Percentiles rank a stretch among this genome's conserved stretches.
Conservation (phyloP, 2,329 filamentous ascomycete species). For the Penicillium sp. region DNA sequence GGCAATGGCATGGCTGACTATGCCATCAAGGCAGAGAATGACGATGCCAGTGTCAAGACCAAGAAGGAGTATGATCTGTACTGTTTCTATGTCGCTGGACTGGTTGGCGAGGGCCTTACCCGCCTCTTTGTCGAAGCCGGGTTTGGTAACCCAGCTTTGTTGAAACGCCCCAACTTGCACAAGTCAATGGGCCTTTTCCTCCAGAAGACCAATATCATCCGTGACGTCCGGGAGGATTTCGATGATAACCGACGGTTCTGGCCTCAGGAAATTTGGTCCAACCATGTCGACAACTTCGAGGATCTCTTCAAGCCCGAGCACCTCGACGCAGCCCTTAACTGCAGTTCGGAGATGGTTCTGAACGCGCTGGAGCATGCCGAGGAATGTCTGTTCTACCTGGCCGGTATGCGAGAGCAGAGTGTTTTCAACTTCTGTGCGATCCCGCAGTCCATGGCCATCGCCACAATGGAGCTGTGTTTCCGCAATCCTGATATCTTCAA, state of each 20-base stretch:
- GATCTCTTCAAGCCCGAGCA: constrained; percentile 80
- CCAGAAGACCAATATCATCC: constrained; percentile 98
- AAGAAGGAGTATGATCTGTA: constrained; percentile 88
- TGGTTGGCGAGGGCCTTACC: constrained; percentile 92
- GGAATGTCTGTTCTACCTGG: constrained; percentile 96
- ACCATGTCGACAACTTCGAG: constrained; percentile 81
- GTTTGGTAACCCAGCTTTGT: constrained; percentile 74
- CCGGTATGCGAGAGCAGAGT: constrained; percentile 85
- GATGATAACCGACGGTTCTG: constrained; percentile 84
- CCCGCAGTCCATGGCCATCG: constrained; percentile 93
- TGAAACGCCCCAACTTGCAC: constrained; percentile 68
- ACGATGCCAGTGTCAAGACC: constrained; percentile 69
- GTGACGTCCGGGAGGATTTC: constrained; percentile 83
- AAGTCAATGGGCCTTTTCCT: constrained; percentile 97
- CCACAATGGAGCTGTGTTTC: constrained; percentile 84
- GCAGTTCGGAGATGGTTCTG: constrained; percentile 87
- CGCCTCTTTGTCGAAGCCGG: constrained; percentile 78
- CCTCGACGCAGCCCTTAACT: constrained; percentile 67
- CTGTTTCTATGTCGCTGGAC: constrained; percentile 94
- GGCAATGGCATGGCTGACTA: constrained; percentile 98
- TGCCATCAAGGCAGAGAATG: constrained; percentile 70
- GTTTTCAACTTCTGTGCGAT: constrained; percentile 99
- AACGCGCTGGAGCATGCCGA: constrained; percentile 78
- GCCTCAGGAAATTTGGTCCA: constrained; percentile 93
- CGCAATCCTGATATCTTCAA: constrained; percentile 79